Conservation (phyloP, 768 basidiomycete genomes). For the Mrakia gelida region DNA sequence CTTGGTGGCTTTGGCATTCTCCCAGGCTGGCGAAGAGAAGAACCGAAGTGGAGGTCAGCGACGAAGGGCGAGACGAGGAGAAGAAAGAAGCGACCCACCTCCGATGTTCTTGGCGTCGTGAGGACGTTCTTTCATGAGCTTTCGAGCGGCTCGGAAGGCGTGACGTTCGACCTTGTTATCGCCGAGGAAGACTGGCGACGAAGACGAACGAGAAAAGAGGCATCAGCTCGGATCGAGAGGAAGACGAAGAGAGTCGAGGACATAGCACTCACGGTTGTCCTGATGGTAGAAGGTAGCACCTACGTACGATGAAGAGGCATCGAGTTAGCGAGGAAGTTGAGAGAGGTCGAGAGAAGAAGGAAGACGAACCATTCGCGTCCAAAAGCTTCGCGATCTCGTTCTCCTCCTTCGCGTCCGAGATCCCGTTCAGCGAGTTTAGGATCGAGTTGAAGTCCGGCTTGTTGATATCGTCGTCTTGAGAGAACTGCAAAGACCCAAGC, state of each 20-base stretch:
- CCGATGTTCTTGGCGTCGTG: background rate
- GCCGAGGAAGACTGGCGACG: background rate
- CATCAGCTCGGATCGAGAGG: background rate
- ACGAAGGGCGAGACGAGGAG: background rate
- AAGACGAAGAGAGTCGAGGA: background rate
- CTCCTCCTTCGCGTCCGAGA: background rate
- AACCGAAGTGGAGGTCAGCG: background rate
- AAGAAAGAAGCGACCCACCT: background rate
- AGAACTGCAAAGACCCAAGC: background rate
- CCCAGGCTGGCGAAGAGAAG: background rate
- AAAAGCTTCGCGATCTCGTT: background rate
- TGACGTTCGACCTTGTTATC: background rate
- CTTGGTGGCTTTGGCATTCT: background rate
- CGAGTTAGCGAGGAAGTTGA: background rate
- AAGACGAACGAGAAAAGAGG: background rate
- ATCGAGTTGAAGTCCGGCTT: background rate
- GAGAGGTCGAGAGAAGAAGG: background rate
- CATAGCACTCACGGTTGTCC: background rate
- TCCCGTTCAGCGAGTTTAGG: background rate
- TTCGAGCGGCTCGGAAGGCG: background rate
- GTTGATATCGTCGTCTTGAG: background rate
- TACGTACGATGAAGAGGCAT: background rate
- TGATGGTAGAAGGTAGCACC: slow-evolving; percentile 3
- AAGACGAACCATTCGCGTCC: background rate
- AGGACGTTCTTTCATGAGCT: background rate